Percentiles rank a stretch among this genome's conserved stretches.
phyloP scores from a whole-genome alignment of 257 asterid genomes.

The Lycium ferocissimum region DNA sequence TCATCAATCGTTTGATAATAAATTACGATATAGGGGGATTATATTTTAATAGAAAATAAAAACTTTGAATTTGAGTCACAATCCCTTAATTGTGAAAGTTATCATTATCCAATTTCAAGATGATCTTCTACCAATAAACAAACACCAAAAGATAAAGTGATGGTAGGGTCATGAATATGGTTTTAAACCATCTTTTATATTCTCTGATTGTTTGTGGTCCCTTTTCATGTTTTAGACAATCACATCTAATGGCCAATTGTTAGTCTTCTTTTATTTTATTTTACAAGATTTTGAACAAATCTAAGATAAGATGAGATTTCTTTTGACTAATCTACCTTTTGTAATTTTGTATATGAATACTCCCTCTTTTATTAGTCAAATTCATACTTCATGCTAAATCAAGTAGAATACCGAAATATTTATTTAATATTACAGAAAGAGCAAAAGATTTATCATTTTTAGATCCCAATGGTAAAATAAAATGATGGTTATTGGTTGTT shows the following conservation, averaged over 20 bases:
- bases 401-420: background rate
- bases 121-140: constrained; percentile 29
- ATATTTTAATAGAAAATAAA: background rate
- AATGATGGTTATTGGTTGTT: constrained; percentile 23
- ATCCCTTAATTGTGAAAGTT: constrained; percentile 30
- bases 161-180: constrained; percentile 18
- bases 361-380: too few relatives aligned
- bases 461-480: constrained; percentile 6
- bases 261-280: background rate
- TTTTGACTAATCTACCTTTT: too few relatives aligned
- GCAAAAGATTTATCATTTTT: background rate
- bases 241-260: constrained; percentile 31
- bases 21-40: background rate
- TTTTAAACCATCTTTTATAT: constrained; percentile 23
- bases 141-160: constrained; percentile 22
- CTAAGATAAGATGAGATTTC: too few relatives aligned
- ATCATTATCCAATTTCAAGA: constrained; percentile 36
- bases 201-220: constrained; percentile 25
- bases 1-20: background rate
- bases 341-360: too few relatives aligned
- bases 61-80: background rate
- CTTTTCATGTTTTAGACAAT: constrained; percentile 34
- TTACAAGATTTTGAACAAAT: too few relatives aligned
- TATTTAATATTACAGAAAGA: background rate
- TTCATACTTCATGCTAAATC: background rate